phyloP scores from a whole-genome alignment of 2,329 filamentous ascomycete species.

The Alternaria dauci region DNA sequence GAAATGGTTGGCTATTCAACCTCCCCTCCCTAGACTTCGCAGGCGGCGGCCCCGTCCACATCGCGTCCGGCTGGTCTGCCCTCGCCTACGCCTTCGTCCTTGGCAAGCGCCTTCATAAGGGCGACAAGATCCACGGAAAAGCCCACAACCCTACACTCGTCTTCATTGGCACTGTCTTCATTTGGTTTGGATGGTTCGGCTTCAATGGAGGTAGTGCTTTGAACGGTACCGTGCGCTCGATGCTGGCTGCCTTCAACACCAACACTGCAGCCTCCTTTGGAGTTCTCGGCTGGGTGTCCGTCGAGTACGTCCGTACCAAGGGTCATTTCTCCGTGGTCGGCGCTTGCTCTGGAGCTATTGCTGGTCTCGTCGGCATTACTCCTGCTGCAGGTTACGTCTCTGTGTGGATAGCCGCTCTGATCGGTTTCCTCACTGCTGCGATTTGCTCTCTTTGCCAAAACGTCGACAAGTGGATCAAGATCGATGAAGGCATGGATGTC shows the following conservation, averaged over 20 bases:
- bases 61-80: slow-evolving; percentile 68
- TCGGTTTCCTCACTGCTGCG: slow-evolving; percentile 64
- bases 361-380: slow-evolving; percentile 68
- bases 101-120: slow-evolving; percentile 63
- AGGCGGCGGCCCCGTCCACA: slow-evolving; percentile 70
- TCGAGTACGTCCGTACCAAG: slow-evolving; percentile 62
- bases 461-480: slow-evolving; percentile 62
- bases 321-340: slow-evolving; percentile 65
- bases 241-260: slow-evolving; percentile 66
- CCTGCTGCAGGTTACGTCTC: slow-evolving; percentile 64
- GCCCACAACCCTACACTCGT: slow-evolving; percentile 71
- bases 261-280: slow-evolving; percentile 64
- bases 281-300: slow-evolving; percentile 62
- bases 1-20: slow-evolving; percentile 68
- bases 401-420: slow-evolving; percentile 63
- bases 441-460: slow-evolving; percentile 61
- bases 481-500: slow-evolving; percentile 67
- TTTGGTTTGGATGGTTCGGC: slow-evolving; percentile 71
- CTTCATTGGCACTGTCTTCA: slow-evolving; percentile 69
- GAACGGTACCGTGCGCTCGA: slow-evolving; percentile 57
- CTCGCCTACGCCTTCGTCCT: slow-evolving; percentile 71
- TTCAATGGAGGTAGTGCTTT: slow-evolving; percentile 67
- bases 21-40: slow-evolving; percentile 68
- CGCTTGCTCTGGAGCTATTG: slow-evolving; percentile 66
- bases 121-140: slow-evolving; percentile 61